Base-by-base conservation (phyloP, 2,329 filamentous ascomycete species). In the Cadophora sp. region DNA sequence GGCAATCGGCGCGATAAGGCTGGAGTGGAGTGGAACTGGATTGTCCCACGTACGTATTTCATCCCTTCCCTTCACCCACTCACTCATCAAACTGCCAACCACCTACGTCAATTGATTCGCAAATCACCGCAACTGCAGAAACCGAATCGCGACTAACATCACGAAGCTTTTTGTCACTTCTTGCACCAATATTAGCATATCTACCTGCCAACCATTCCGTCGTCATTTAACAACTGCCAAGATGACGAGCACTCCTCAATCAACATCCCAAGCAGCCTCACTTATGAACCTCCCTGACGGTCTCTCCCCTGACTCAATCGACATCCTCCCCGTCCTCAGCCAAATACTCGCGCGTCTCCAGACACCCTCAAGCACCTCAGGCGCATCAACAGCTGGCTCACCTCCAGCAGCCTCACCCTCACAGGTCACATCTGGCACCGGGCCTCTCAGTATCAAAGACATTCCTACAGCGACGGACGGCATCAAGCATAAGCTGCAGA, bases 401-500 rank as follows among this genome's bases (percentile, higher is more conserved):
- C 72, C 75, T 27, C 73, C 73, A 63, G 76, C 71, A 55, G 73
- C 72, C 29, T 75, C 70, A 60, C 81, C 79, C 60, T 79, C 78
- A 62, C 81, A 82, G 50, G 76, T 79, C 66, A 69, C 78, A 14
- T 67, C 71, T 24, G 70, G 71, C 31, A 74, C 71, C 1, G 75
- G 73, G 3, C 66, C 73, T 1, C 68, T 78, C 29, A 72, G 69
- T 5, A 72, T 86, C 70, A 97, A 97, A 79, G 91, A 97, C 74
- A 87, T 98, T 19, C 89, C 91, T 1, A 87, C 89, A 2, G 93
- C 92, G 43, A 92, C 92, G 1, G 92, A 93, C 76, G 86, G 87
- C 43, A 84, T 97, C 74, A 94, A 93, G 80, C 90, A 94, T 80
- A 92, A 93, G 80, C 87, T 98, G 68, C 91, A 94, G 78, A 91